Evolutionary conservation across 495 filamentous ascomycete genomes (phyloP).

Genomic region (Platismatia glauca): DNA sequence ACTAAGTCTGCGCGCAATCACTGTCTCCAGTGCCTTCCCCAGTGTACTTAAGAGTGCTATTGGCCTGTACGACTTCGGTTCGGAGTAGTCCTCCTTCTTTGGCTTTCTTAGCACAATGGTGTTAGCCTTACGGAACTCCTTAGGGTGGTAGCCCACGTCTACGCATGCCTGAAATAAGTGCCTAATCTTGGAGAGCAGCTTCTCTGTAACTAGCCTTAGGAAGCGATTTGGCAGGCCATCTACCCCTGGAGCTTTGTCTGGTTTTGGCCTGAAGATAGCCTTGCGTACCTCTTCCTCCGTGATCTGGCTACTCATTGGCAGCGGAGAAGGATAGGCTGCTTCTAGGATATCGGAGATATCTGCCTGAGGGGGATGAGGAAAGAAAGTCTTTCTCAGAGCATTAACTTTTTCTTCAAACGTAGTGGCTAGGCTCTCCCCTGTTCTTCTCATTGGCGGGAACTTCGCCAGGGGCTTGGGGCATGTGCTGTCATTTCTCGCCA

Average conservation of each 20-base stretch:
- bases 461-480: background rate
- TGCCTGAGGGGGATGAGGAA: background rate
- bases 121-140: background rate
- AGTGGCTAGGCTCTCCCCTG: background rate
- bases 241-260: background rate
- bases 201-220: background rate
- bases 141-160: background rate
- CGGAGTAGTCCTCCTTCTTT: conserved; percentile 21
- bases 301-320: background rate
- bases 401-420: background rate
- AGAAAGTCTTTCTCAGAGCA: background rate
- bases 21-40: conserved; percentile 27
- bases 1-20: conserved; percentile 19
- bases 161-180: background rate
- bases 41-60: conserved; percentile 32
- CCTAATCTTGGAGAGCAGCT: background rate
- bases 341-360: background rate
- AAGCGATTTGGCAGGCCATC: background rate
- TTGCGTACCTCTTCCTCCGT: background rate
- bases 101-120: background rate
- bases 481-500: background rate
- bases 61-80: conserved; percentile 27
- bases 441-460: background rate
- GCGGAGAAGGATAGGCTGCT: background rate
- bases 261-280: background rate